Base-by-base conservation (phyloP, 2,329 filamentous ascomycete genomes). In the Biscogniauxia marginata region DNA sequence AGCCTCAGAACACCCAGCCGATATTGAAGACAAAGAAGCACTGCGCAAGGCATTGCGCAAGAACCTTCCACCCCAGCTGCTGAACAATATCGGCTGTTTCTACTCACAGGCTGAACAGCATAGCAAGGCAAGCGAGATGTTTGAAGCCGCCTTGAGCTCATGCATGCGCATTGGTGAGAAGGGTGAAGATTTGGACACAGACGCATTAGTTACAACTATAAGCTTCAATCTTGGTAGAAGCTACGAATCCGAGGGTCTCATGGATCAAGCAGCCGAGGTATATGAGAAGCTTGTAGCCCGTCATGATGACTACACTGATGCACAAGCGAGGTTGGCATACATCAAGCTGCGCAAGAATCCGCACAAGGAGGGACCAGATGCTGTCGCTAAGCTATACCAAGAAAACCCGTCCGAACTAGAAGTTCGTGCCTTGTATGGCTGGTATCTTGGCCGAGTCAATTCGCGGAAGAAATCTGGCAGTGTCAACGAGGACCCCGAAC, bases 51-150 rank as follows among this genome's bases (percentile, higher is more conserved):
- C 81, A 16, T 79, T 96, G 23, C 87, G 92, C 53, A 90, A 93
- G 69, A 81, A 88, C 56, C 78, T 99, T 1, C 90, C 93, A 1
- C 95, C 95, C 3, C 92, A 96, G 68, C 80, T 98, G 2, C 82
- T 99, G 46, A 99, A 98, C 79, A 99, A 99, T 71, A 96, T 98
- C 70, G 95, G 91, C 4, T 97, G 93, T 73, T 98, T 98, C 75
- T 86, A 96, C 64, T 97, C 91, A 64, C 92, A 96, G 70, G 83
- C 86, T 2, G 92, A 96, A 66, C 92, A 91, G 69, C 87, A 89
- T 61, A 85, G 88, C 19, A 80, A 85, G 59, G 93, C 95, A 20
- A 88, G 90, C 63, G 88, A 93, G 50, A 83, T 96, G 75, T 99
- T 98, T 70, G 91, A 99, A 72, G 87, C 90, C n/a, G 95, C 93